phyloP scores from a whole-genome alignment of 176 grass and related monocot species.

The Eragrostis nindensis region DNA sequence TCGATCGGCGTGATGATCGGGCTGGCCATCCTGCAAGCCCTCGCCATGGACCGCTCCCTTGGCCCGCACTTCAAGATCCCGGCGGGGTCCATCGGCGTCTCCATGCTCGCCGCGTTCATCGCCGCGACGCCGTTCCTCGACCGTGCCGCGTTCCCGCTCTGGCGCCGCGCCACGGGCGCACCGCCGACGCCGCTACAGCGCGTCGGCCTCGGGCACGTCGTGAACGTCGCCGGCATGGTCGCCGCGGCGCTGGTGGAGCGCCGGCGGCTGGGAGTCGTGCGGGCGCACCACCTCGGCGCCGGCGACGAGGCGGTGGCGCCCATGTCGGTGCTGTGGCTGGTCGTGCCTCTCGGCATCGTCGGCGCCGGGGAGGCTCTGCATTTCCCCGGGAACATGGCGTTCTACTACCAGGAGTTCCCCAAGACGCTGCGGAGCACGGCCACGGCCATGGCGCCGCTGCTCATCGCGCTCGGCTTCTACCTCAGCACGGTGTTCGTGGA shows the following conservation, averaged over 20 bases:
- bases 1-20: constrained; percentile 16
- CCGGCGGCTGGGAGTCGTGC: background rate
- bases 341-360: no score
- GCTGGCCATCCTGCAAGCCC: no score
- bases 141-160: background rate
- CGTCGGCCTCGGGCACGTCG: constrained; percentile 33
- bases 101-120: constrained; percentile 12
- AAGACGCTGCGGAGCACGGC: constrained; percentile 35
- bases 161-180: background rate
- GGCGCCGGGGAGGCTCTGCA: constrained; percentile 40
- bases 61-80: constrained; percentile 32
- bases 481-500: no score
- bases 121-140: constrained; percentile 25
- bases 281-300: no score
- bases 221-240: constrained; percentile 30
- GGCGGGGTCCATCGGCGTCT: constrained; percentile 20
- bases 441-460: constrained; percentile 35
- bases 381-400: constrained; percentile 23
- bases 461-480: no score
- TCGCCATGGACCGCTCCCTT: no score
- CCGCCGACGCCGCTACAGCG: constrained; percentile 25
- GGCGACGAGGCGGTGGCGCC: background rate
- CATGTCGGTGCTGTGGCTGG: constrained; percentile 45
- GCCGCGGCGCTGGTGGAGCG: constrained; percentile 39
- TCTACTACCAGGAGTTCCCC: constrained; percentile 39